Conservation (phyloP, 2,329 filamentous ascomycete species). For the Trichoderma harzianum region DNA sequence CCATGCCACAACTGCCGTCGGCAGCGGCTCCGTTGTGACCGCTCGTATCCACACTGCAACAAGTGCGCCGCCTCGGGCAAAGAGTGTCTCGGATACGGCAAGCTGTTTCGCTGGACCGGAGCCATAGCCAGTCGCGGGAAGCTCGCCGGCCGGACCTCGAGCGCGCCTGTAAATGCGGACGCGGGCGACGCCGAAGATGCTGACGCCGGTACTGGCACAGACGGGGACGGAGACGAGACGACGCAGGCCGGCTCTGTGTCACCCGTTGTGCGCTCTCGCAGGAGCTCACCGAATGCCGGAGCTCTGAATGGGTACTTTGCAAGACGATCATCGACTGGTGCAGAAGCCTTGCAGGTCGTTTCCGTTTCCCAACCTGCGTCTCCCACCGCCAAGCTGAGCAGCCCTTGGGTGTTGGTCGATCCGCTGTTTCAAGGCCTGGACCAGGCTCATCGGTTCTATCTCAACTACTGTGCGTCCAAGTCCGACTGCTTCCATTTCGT, state of each 20-base stretch:
- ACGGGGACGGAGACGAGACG: neutral
- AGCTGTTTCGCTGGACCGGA: conserved; percentile 51
- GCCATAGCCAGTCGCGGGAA: conserved; percentile 43
- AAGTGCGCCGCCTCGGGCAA: conserved; percentile 48
- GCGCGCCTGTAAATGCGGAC: neutral
- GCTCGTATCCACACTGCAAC: conserved; percentile 48
- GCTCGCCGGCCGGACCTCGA: conserved; percentile 39
- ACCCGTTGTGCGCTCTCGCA: neutral
- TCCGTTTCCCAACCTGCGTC: conserved; percentile 24
- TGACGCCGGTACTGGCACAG: conserved; percentile 6
- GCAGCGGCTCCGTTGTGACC: conserved; percentile 51
- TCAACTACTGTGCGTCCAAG: conserved; percentile 39
- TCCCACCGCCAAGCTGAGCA: conserved; percentile 22
- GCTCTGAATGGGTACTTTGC: neutral
- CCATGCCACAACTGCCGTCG: conserved; percentile 54
- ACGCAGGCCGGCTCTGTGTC: conserved; percentile 17
- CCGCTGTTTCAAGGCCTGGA: conserved; percentile 52
- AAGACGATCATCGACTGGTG: neutral
- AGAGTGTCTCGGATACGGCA: conserved; percentile 53
- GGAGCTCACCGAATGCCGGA: neutral
- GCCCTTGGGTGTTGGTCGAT: conserved; percentile 41
- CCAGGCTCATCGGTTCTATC: conserved; percentile 42
- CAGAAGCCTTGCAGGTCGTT: conserved; percentile 26
- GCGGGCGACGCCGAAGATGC: neutral
- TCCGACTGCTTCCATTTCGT: neutral